These are phyloP conservation scores for Blastobotrys robertii DNA, from an alignment of 805 yeast species.

Conservation along the genomic window DNA sequence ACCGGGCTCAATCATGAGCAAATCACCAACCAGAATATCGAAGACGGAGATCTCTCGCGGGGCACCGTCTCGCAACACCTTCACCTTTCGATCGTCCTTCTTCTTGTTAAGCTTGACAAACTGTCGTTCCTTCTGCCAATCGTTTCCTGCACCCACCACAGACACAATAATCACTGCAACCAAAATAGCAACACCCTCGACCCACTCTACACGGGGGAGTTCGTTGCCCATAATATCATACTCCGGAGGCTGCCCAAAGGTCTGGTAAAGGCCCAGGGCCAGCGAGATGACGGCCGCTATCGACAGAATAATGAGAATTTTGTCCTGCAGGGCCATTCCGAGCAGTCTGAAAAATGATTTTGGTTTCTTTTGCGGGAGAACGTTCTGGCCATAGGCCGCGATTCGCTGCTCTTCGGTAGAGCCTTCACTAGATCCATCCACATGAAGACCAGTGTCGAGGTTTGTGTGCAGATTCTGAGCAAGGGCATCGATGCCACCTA, in stretches of 20 bases:
- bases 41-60: conserved; percentile 61
- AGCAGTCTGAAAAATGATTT: conserved; percentile 62
- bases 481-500: conserved; percentile 31
- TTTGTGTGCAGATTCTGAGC: conserved; percentile 25
- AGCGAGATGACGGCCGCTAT: conserved; percentile 85
- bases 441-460: conserved; percentile 23
- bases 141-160: conserved; percentile 89
- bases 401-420: conserved; percentile 13
- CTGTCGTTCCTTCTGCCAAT: conserved; percentile 91
- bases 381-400: conserved; percentile 53
- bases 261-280: conserved; percentile 84
- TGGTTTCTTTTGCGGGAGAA: conserved; percentile 59
- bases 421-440: conserved; percentile 12
- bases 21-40: conserved; percentile 79
- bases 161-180: conserved; percentile 88
- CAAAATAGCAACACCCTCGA: conserved; percentile 96
- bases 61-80: conserved; percentile 64
- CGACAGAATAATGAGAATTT: conserved; percentile 72
- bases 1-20: conserved; percentile 79
- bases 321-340: conserved; percentile 81
- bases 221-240: conserved; percentile 70
- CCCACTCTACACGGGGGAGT: conserved; percentile 89
- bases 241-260: conserved; percentile 73
- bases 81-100: conserved; percentile 72
- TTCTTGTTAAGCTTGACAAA: conserved; percentile 80